phyloP scores from a whole-genome alignment of 1,139 yeast genomes.

The Saccharomyces pastorianus region DNA sequence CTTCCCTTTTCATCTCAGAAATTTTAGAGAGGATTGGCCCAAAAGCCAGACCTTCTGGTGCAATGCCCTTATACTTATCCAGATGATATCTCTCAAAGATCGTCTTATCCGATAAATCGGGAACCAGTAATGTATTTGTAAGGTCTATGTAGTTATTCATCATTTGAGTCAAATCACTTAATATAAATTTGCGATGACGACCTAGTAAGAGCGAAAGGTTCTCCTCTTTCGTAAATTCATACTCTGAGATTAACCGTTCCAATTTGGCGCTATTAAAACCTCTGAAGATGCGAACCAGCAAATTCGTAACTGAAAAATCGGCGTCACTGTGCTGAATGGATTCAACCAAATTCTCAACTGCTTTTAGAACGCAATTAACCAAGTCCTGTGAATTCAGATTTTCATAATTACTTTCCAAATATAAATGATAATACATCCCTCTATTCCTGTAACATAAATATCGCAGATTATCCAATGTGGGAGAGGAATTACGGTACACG shows the following conservation, averaged over 20 bases:
- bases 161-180: constrained; percentile 11
- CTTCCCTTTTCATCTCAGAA: constrained; percentile 24
- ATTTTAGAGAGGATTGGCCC: constrained; percentile 18
- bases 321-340: constrained; percentile 58
- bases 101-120: not conserved
- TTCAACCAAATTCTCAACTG: constrained; percentile 48
- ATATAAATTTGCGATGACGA: constrained; percentile 23
- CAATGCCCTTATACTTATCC: not conserved
- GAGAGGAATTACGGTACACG: constrained; percentile 43
- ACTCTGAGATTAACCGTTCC: constrained; percentile 59
- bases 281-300: constrained; percentile 43
- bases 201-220: constrained; percentile 42
- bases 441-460: constrained; percentile 76
- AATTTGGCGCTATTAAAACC: constrained; percentile 44
- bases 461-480: constrained; percentile 63
- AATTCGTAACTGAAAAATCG: constrained; percentile 44
- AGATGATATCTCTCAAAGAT: constrained; percentile 2
- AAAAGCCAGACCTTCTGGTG: not conserved
- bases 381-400: constrained; percentile 18
- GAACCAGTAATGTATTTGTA: not conserved
- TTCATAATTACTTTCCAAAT: constrained; percentile 23
- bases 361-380: constrained; percentile 33
- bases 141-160: constrained; percentile 1
- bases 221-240: constrained; percentile 41
- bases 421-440: constrained; percentile 58